Base-by-base conservation (phyloP, 306 rosid species). In the Pyrus betulifolia region DNA sequence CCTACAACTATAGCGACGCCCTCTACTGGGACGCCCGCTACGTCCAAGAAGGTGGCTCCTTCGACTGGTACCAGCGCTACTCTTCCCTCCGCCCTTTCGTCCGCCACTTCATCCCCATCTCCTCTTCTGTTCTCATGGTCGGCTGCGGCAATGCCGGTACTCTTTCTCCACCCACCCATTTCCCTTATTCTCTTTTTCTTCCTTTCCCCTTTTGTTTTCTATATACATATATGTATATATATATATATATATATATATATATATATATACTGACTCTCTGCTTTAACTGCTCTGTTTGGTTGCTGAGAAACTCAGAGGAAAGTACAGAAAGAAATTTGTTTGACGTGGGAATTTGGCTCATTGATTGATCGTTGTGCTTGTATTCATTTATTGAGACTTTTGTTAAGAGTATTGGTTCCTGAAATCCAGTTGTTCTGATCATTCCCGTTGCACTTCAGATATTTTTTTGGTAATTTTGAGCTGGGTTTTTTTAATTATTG, bases 141-240 rank as follows among this genome's bases (percentile, higher is more conserved):
- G 98, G 98, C 75, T 95, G 93, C 55, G 97, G 98, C 89, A 95
- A 95, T 92, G 97, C 98, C 7, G 97, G 98, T 94, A 85, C 25
- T 23, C 8, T 49, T 15, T 49, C 5, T 15, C 55, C 8, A 49
- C 55, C 55, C 55, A 49, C 8, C 21, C 55, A 49, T 79, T 72
- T 25, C 66, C 40, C 27, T 15, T 5, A 12, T 19, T 45, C 42
- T 44, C 12, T 8, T 2, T 22, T 1, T 22, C 1, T 11, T 15
- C 15, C 19, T 8, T 25, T 45, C 38, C 14, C 11, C 18, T 3
- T 30, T 64, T 8, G 40, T 63, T 17, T 30, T n/a, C 25, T 8
- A 2, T 21, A 25, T 25, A 25, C 27, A 25, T 25, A 25, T n/a
- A n/a, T n/a, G n/a, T n/a, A n/a, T n/a, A n/a, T n/a, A n/a, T n/a